Evolutionary conservation across 371 early-diverging fungal genomes (phyloP).

Genomic region (Mucor circinelloides): DNA sequence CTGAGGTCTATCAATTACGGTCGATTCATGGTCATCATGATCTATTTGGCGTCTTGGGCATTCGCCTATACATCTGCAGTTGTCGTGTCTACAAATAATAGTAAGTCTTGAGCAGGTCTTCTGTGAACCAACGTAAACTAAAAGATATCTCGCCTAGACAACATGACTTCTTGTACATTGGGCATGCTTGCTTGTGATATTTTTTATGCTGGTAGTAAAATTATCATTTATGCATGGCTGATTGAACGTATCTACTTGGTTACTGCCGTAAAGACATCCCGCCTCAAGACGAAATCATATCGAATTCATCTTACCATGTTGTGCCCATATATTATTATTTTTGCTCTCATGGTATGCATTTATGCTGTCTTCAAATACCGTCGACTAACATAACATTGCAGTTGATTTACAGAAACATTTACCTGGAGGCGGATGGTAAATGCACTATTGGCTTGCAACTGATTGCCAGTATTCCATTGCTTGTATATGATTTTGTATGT

Average conservation of each 20-base stretch:
- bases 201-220: slow-evolving; percentile 56
- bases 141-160: slow-evolving; percentile 26
- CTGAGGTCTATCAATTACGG: slow-evolving; percentile 42
- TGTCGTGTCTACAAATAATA: slow-evolving; percentile 48
- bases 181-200: slow-evolving; percentile 52
- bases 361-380: neutral
- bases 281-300: slow-evolving; percentile 46
- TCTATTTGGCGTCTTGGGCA: slow-evolving; percentile 44
- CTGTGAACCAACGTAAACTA: neutral
- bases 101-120: slow-evolving; percentile 17
- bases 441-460: slow-evolving; percentile 55
- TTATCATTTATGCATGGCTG: slow-evolving; percentile 51
- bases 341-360: slow-evolving; percentile 45
- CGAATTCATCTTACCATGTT: slow-evolving; percentile 47
- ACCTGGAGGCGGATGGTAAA: slow-evolving; percentile 40
- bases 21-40: slow-evolving; percentile 37
- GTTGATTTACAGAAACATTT: slow-evolving; percentile 50
- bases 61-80: slow-evolving; percentile 40
- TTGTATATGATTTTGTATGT: slow-evolving; percentile 50
- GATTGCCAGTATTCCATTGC: slow-evolving; percentile 50
- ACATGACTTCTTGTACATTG: slow-evolving; percentile 45
- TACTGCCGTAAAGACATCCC: slow-evolving; percentile 45
- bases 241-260: slow-evolving; percentile 53
- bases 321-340: slow-evolving; percentile 49
- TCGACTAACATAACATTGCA: neutral